phyloP scores from a whole-genome alignment of 2,329 filamentous ascomycete genomes.

The Geosmithia flava region DNA sequence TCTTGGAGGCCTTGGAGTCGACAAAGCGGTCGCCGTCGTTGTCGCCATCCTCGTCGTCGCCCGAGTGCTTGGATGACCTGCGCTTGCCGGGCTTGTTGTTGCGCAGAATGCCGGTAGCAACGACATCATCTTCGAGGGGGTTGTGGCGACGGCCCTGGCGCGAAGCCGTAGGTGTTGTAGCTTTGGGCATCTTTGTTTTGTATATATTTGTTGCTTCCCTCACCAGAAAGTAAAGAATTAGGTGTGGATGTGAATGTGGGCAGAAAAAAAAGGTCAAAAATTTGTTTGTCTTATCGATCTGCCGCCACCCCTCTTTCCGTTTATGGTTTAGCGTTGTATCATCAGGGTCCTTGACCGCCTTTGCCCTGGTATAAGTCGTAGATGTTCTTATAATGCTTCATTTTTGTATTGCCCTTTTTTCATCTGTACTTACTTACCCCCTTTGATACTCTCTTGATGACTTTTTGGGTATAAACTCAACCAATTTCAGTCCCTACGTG shows the following conservation, averaged over 20 bases:
- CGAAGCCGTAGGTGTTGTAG: conserved; percentile 43
- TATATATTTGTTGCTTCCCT: not conserved
- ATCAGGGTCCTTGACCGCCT: not conserved
- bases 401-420: too few relatives aligned
- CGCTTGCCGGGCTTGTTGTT: conserved; percentile 63
- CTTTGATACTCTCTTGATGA: too few relatives aligned
- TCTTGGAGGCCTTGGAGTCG: conserved; percentile 76
- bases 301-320: conserved; percentile 20
- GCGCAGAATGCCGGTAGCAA: conserved; percentile 57
- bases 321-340: conserved; percentile 12
- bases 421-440: too few relatives aligned
- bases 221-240: not conserved
- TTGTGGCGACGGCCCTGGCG: conserved; percentile 65
- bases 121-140: conserved; percentile 79
- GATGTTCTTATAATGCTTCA: too few relatives aligned
- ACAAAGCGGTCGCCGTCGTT: conserved; percentile 61
- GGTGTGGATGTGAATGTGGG: conserved; percentile 8
- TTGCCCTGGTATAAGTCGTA: not conserved
- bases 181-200: conserved; percentile 68
- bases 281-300: conserved; percentile 10
- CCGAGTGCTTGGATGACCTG: conserved; percentile 36
- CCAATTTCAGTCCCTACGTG: too few relatives aligned
- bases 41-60: conserved; percentile 32
- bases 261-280: conserved; percentile 6
- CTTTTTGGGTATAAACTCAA: too few relatives aligned